Evolutionary conservation across 1,284 basidiomycete species (phyloP).

Genomic region (Vanrija pseudolonga): DNA sequence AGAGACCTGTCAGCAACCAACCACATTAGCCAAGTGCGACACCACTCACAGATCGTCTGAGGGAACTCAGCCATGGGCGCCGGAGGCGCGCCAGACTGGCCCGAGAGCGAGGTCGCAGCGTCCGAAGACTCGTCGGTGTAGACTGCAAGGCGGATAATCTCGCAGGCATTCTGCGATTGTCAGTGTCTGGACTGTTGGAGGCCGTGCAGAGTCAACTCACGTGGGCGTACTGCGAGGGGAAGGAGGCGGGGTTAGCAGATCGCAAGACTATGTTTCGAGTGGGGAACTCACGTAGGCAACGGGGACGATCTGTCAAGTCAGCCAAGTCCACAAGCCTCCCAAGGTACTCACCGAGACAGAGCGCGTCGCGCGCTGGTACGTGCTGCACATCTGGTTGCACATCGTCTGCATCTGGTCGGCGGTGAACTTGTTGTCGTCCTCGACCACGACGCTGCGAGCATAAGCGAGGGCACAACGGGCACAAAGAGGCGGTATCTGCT

Average conservation of each 20-base stretch:
- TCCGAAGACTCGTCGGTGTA: conserved; percentile 36
- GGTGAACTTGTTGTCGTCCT: conserved; percentile 38
- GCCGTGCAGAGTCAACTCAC: not conserved
- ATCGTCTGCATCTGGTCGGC: conserved; percentile 43
- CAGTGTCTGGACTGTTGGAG: not conserved
- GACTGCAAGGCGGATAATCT: conserved; percentile 36
- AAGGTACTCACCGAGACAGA: conserved; percentile 39
- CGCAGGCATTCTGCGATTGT: conserved; percentile 29
- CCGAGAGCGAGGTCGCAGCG: conserved; percentile 2
- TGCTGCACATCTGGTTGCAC: conserved; percentile 47
- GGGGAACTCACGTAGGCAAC: conserved; percentile 48
- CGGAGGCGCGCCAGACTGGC: not conserved
- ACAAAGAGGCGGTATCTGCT: not conserved
- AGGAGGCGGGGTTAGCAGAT: not conserved
- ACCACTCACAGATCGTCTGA: too few species aligned
- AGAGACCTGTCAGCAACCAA: too few species aligned
- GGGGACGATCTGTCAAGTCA: conserved; percentile 31
- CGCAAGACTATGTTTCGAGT: not conserved
- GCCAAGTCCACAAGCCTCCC: not conserved
- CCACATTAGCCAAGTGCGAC: too few species aligned
- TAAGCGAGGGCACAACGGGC: conserved; percentile 10
- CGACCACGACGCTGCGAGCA: conserved; percentile 26
- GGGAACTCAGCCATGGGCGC: too few species aligned
- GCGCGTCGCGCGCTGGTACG: conserved; percentile 48
- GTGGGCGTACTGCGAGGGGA: not conserved